Conservation (phyloP, 78 protist species). For the Capsaspora owczarzaki region DNA sequence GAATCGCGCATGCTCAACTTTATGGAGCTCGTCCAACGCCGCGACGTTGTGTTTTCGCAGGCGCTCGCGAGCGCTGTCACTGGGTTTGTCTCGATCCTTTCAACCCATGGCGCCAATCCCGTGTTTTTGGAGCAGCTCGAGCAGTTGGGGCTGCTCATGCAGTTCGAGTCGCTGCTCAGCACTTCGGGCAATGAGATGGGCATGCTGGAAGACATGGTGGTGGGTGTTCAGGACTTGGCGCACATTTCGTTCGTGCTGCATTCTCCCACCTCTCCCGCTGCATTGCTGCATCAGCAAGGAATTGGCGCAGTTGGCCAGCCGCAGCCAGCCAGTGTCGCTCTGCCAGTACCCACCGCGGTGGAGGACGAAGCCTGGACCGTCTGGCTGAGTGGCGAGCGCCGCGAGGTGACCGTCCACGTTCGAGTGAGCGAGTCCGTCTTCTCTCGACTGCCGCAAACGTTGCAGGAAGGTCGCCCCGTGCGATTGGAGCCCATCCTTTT, state of each 20-base stretch:
- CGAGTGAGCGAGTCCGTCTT: too few species aligned
- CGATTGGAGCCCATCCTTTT: not conserved
- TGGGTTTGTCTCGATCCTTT: not conserved
- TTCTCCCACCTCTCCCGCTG: too few species aligned
- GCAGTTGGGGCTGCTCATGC: not conserved
- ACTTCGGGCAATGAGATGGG: not conserved
- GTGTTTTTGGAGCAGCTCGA: not conserved
- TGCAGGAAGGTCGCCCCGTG: too few species aligned
- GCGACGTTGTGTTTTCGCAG: not conserved
- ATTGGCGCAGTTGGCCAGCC: too few species aligned
- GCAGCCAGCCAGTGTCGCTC: too few species aligned
- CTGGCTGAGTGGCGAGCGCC: not conserved
- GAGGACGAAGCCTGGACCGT: not conserved
- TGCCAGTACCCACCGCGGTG: too few species aligned
- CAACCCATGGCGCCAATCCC: not conserved
- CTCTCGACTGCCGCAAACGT: too few species aligned
- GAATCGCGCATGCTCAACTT: not conserved
- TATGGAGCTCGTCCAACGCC: not conserved
- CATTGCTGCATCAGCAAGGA: too few species aligned
- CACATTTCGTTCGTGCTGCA: too few species aligned
- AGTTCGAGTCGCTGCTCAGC: not conserved
- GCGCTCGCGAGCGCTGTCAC: not conserved
- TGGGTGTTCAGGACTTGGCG: not conserved
- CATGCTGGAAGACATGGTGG: constrained; percentile 10
- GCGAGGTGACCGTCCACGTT: not conserved